Evolutionary conservation across 495 filamentous ascomycete species (phyloP), one percentile per base, ranked within the genome.

Genomic region (Choiromyces venosus): DNA sequence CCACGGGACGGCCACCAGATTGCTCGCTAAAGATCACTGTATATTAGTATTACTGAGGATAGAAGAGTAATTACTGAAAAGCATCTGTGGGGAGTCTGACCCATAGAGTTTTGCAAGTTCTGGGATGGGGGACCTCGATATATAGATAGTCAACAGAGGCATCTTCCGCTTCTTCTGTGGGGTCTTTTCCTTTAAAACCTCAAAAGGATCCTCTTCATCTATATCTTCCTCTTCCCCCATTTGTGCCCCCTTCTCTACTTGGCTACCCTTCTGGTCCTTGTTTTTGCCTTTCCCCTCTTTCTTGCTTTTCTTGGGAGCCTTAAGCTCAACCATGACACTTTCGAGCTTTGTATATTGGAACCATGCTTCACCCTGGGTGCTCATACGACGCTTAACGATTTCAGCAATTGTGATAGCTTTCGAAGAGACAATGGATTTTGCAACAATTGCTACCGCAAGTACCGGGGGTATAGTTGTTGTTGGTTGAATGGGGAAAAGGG

Each of bases 401-500:
- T 92, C 90, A 38, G 85, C 84, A 35, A 92, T 85, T 19, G 86
- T 88, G 72, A 91, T 85, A 68, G 90, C 83, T 80, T 92, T 93
- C 74, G 83, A 81, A 7, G 86, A 84, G 2, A 83, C 84, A 7
- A 77, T 69, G 8, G 84, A 84, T 75, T 87, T 87, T 36, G 89
- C 87, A 33, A n/a, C 64, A n/a, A 81, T 35, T 29, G 70, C 75
- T 61, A 83, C 79, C 70, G 82, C 79, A 0, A 80, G 79, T 25
- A 61, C 19, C 40, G 37, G 66, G 7, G 18, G 56, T 18, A 16
- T 46, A 36, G 19, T 39, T 37, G 21, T 33, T 25, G 12, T 42
- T 35, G 76, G 14, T 12, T 40, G 29, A 14, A 37, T 65, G 18
- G 74, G 77, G 68, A 71, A 80, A 71, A 81, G 80, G 4, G 82